These are phyloP conservation scores for Tolypocladium ovalisporum DNA, from an alignment of 2,329 filamentous ascomycete genomes.

Conservation along the genomic window DNA sequence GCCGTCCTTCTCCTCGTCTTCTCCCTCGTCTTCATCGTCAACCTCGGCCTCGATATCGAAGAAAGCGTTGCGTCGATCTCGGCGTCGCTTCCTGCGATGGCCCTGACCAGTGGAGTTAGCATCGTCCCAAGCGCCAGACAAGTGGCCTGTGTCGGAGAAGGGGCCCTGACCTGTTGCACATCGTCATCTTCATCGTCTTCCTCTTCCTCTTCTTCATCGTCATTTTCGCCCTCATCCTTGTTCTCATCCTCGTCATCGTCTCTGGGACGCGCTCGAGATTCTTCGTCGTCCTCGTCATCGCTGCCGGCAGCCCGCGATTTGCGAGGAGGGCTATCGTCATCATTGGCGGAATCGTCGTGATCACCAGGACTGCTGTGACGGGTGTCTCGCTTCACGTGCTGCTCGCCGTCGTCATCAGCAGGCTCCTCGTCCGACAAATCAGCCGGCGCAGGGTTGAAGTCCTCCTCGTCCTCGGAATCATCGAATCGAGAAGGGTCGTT, in stretches of 20 bases:
- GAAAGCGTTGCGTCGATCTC: conserved; percentile 70
- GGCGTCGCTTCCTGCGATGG: conserved; percentile 72
- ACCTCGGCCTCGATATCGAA: conserved; percentile 98
- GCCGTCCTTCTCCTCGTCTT: conserved; percentile 82
- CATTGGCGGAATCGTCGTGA: conserved; percentile 17
- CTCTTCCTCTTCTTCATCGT: conserved; percentile 27
- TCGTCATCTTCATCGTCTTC: conserved; percentile 56
- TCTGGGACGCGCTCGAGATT: conserved; percentile 7
- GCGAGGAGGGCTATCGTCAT: conserved; percentile 21
- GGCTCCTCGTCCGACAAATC: conserved; percentile 55
- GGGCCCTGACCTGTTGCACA: conserved; percentile 47
- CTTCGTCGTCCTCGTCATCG: conserved; percentile 30
- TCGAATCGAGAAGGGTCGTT: conserved; percentile 38
- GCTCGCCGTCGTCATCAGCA: conserved; percentile 28
- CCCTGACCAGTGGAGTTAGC: conserved; percentile 29
- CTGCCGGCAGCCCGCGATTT: conserved; percentile 12
- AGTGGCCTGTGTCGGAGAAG: neutral
- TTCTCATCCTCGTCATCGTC: conserved; percentile 23
- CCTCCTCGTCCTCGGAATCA: conserved; percentile 68
- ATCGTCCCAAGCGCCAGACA: neutral
- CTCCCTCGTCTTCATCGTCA: conserved; percentile 82
- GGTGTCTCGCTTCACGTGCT: conserved; percentile 18
- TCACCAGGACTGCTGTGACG: conserved; percentile 27
- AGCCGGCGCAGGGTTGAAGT: conserved; percentile 77
- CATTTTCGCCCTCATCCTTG: conserved; percentile 28